Conservation (phyloP, 345 rosid species). For the Camelina laxa region DNA sequence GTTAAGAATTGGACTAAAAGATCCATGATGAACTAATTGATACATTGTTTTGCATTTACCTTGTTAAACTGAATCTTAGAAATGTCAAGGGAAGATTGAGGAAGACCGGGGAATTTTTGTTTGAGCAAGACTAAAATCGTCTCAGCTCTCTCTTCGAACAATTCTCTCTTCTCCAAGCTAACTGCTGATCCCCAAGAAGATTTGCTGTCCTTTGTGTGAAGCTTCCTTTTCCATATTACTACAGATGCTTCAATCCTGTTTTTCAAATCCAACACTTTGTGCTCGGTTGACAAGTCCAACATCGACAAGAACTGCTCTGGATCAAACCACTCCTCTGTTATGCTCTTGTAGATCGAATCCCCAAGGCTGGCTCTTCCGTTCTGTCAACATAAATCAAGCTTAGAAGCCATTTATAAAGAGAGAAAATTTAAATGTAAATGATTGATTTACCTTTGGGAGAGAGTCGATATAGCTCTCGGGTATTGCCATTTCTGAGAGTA, state of each 20-base stretch:
- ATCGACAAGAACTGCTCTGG: conserved; percentile 73
- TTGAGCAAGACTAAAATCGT: conserved; percentile 77
- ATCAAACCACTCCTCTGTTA: conserved; percentile 85
- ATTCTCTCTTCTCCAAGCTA: conserved; percentile 92
- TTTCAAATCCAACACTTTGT: conserved; percentile 84
- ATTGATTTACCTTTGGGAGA: conserved; percentile 80
- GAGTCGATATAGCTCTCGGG: conserved; percentile 90
- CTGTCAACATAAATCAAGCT: conserved; percentile 42
- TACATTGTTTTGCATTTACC: conserved; percentile 44
- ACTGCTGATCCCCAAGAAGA: conserved; percentile 92
- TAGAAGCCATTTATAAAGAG: neutral
- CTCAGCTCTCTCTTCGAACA: conserved; percentile 93
- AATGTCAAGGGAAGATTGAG: conserved; percentile 90
- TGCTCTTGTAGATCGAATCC: conserved; percentile 82
- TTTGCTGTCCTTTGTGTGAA: conserved; percentile 76
- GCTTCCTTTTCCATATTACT: conserved; percentile 88
- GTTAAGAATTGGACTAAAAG: too few species aligned
- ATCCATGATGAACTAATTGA: too few species aligned
- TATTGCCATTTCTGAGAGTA: conserved; percentile 84
- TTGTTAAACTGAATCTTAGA: conserved; percentile 84
- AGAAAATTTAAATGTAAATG: neutral
- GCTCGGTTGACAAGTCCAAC: conserved; percentile 83
- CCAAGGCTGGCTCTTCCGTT: conserved; percentile 96
- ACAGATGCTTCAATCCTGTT: conserved; percentile 92
- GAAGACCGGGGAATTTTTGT: conserved; percentile 82